These are phyloP conservation scores for Solanum aculeatissimum DNA, from an alignment of 305 asterid genomes.

Conservation along the genomic window DNA sequence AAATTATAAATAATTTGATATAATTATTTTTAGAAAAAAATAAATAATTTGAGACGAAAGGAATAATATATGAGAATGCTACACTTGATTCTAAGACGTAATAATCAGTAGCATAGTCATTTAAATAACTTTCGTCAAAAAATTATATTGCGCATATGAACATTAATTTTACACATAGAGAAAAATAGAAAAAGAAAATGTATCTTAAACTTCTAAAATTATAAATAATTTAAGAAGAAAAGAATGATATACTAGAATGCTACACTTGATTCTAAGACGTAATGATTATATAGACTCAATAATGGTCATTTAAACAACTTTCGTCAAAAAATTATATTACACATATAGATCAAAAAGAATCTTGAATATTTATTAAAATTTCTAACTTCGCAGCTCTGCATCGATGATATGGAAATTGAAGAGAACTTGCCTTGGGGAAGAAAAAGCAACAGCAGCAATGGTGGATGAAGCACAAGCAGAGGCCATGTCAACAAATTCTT, in stretches of 20 bases:
- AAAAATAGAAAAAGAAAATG: too few relatives aligned
- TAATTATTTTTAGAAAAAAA: too few relatives aligned
- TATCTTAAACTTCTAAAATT: too few relatives aligned
- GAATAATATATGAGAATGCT: background rate
- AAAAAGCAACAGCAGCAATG: constrained; percentile 72
- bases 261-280: background rate
- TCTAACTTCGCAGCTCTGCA: background rate
- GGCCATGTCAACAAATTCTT: constrained; percentile 41
- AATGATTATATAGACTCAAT: background rate
- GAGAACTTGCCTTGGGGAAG: constrained; percentile 59
- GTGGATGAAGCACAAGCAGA: constrained; percentile 82
- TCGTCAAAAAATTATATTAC: too few relatives aligned
- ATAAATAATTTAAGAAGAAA: background rate
- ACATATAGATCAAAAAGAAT: background rate
- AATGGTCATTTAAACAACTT: background rate
- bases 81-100: background rate
- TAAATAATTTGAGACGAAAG: too few relatives aligned
- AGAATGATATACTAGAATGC: background rate
- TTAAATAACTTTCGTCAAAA: too few relatives aligned
- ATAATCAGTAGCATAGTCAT: too few relatives aligned
- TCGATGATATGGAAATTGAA: background rate
- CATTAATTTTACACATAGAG: too few relatives aligned
- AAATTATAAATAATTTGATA: too few relatives aligned
- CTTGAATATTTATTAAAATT: background rate
- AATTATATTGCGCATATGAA: too few relatives aligned